Evolutionary conservation across 78 protist genomes (phyloP).

Genomic region (Speleostelium caveatum): DNA sequence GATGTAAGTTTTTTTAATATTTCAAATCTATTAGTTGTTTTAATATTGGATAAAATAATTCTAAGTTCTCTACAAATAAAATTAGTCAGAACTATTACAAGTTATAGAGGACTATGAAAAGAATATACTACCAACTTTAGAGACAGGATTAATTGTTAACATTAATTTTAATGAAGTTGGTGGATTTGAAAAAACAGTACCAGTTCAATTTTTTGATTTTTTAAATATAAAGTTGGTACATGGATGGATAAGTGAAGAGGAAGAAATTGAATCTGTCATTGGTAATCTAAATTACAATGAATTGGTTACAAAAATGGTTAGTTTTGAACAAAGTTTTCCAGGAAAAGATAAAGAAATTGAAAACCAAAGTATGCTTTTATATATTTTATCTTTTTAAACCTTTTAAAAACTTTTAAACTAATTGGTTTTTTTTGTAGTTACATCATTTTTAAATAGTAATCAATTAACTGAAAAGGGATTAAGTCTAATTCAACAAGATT

Average conservation of each 20-base stretch:
- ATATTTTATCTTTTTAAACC: not conserved
- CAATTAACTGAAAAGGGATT: slow-evolving; percentile 55
- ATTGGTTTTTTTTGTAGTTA: slow-evolving; percentile 15
- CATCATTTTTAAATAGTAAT: slow-evolving; percentile 22
- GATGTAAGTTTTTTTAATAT: slow-evolving; percentile 17
- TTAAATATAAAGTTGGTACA: slow-evolving; percentile 55
- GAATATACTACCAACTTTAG: slow-evolving; percentile 62
- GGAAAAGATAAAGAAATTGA: not conserved
- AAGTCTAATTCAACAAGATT: slow-evolving; percentile 23
- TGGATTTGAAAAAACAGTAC: slow-evolving; percentile 70
- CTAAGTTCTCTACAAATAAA: not conserved
- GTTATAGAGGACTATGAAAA: slow-evolving; percentile 67
- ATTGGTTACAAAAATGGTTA: slow-evolving; percentile 31
- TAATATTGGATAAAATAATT: not conserved
- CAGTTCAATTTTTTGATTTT: slow-evolving; percentile 66
- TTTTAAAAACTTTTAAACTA: not conserved
- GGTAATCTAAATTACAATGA: slow-evolving; percentile 38
- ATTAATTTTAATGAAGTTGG: slow-evolving; percentile 31
- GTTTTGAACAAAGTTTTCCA: slow-evolving; percentile 52
- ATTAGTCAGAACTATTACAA: slow-evolving; percentile 33
- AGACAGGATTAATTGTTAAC: slow-evolving; percentile 72
- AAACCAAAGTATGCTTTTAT: slow-evolving; percentile 24
- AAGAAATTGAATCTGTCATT: slow-evolving; percentile 10
- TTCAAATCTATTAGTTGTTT: not conserved
- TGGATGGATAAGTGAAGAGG: slow-evolving; percentile 61